These are phyloP conservation scores for Ailanthus altissimus DNA, from an alignment of 345 rosid species.

Conservation along the genomic window DNA sequence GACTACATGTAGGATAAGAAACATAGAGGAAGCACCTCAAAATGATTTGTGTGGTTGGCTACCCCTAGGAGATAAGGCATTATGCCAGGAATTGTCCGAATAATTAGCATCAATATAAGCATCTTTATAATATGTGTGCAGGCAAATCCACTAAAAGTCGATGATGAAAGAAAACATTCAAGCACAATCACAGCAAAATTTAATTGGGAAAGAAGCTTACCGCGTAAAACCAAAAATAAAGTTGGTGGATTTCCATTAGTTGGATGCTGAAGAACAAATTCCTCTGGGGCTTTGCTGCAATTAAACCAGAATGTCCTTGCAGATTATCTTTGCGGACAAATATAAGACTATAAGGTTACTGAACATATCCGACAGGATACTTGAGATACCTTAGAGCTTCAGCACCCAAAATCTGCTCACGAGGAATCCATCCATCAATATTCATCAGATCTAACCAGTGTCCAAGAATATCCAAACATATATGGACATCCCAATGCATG, in stretches of 20 bases:
- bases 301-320: slow-evolving; percentile 24
- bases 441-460: slow-evolving; percentile 97
- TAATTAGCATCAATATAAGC: background rate
- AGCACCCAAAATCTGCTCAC: slow-evolving; percentile 88
- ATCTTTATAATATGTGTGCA: background rate
- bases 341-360: slow-evolving; percentile 17
- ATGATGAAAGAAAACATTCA: slow-evolving; percentile 13
- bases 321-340: background rate
- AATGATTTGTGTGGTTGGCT: background rate
- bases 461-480: slow-evolving; percentile 86
- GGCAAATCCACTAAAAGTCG: background rate
- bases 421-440: slow-evolving; percentile 95
- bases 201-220: slow-evolving; percentile 37
- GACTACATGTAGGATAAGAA: background rate
- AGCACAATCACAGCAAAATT: background rate
- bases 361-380: slow-evolving; percentile 20
- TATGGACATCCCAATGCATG: slow-evolving; percentile 91
- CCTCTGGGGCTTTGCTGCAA: slow-evolving; percentile 81
- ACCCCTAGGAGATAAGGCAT: background rate
- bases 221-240: slow-evolving; percentile 72
- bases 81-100: background rate
- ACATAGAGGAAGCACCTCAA: background rate
- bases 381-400: slow-evolving; percentile 78
- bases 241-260: slow-evolving; percentile 95
- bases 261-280: slow-evolving; percentile 78